Base-by-base conservation (phyloP, 768 basidiomycete species). In the Tulasnella calospora region DNA sequence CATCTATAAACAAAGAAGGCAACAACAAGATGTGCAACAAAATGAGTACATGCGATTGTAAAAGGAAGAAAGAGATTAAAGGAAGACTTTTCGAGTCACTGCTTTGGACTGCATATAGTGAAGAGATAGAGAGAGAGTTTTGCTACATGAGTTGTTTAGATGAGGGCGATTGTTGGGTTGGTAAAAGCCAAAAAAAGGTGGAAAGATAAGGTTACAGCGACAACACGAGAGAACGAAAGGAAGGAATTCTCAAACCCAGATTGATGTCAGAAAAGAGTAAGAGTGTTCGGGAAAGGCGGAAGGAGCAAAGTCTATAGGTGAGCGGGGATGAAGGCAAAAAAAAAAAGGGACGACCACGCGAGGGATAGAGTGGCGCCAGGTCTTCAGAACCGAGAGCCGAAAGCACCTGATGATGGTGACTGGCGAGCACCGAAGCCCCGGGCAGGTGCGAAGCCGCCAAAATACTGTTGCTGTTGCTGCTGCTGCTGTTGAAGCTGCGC, bases 371-470 rank as follows among this genome's bases (percentile, higher is more conserved):
- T 15, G 10, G n/a, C 44, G 44, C 13, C 13, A 15, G 44, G 44
- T 15, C 17, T n/a, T 67, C 35, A 67, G 61, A 41, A 76, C 55
- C 35, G 36, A 38, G 75, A 67, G 17, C 46, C 46, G 75, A 76
- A 76, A 57, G 75, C 75, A 30, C 46, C 47, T 33, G 74, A 35
- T 17, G 61, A 67, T 19, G 61, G 13, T 35, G 61, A 67, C 41
- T 61, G 47, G 33, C 46, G 57, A 30, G 75, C 47, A 35, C 38
- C 47, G 41, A 76, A 76, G 35, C 57, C 75, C 3, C 36, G 35
- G 35, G 47, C 75, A 76, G 75, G 47, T 33, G 47, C 61, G 61
- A 67, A 67, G 33, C 61, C 61, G 27, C 61, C 33, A 30, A 67
- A 67, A 67, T 67, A 67, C 30, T 23, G 27, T 17, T 67, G 61